phyloP scores from a whole-genome alignment of 1,284 basidiomycete genomes.

The Paramarasmius palmivorus region DNA sequence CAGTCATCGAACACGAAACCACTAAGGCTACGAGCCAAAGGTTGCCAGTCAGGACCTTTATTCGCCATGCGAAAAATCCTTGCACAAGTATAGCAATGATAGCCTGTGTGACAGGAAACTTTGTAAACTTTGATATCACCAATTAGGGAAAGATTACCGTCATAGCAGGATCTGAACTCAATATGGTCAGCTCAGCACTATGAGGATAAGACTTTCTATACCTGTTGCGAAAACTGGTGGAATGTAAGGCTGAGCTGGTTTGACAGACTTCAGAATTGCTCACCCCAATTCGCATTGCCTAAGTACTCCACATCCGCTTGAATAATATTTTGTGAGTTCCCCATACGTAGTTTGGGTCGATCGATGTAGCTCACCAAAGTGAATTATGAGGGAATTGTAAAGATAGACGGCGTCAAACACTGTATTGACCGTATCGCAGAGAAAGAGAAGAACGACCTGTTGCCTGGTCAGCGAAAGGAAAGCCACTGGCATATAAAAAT shows the following conservation, averaged over 20 bases:
- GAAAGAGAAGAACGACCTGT: conserved; percentile 32
- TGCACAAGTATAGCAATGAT: conserved; percentile 36
- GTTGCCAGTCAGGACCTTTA: conserved; percentile 32
- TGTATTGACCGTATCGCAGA: conserved; percentile 36
- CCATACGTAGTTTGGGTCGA: not conserved
- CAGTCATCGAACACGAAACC: conserved; percentile 24
- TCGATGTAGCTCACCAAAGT: conserved; percentile 36
- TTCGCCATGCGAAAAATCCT: conserved; percentile 37
- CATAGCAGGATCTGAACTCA: conserved; percentile 30
- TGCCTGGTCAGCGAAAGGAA: not conserved
- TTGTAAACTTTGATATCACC: not conserved
- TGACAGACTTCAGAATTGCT: conserved; percentile 6
- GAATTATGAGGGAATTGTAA: conserved; percentile 34
- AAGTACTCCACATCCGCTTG: conserved; percentile 30
- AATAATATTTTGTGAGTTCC: not conserved
- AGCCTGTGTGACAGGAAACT: conserved; percentile 21
- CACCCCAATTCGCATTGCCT: conserved; percentile 35
- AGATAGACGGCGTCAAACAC: conserved; percentile 36
- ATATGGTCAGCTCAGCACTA: not conserved
- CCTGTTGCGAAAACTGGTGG: conserved; percentile 33
- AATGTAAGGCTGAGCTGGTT: not conserved
- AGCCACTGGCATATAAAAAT: too few relatives aligned
- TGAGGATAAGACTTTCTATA: conserved; percentile 15
- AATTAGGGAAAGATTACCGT: conserved; percentile 26
- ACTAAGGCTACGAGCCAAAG: conserved; percentile 25